Base-by-base conservation (phyloP, 441 rosid species). In the Erysimum pusillum region DNA sequence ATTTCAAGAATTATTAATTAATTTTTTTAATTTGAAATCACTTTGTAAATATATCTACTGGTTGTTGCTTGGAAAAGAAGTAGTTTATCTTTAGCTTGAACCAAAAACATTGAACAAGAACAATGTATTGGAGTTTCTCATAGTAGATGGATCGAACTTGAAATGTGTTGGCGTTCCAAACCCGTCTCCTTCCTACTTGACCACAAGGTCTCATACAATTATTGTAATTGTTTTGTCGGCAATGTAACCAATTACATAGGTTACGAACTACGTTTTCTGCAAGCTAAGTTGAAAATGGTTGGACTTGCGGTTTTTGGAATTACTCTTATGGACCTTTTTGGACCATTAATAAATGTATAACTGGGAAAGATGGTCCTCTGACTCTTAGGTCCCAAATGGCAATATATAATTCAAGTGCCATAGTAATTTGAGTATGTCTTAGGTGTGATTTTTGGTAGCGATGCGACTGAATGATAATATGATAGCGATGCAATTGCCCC, bases 371-470 rank as follows among this genome's bases (percentile, higher is more conserved):
- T 59, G 64, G 64, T 35, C 64, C 45, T 59, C 45, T 59, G 14
- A 59, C 28, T 35, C 64, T 36, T 35, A 59, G 64, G 64, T 59
- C 64, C 64, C 64, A 59, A 36, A 59, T 59, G 42, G 14, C 22
- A 34, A 32, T 58, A 9, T 35, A n/a, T 35, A n/a, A 34, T 58
- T 58, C 7, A 58, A n/a, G 42, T 34, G 13, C 2, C 13, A 57
- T 57, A 32, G 20, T 59, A 59, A 59, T 35, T 35, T 32, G 41
- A 58, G 14, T 58, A 35, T 58, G 28, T 58, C 4, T 2, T 25
- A 35, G 25, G n/a, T 57, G 13, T 57, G 3, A 57, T 14, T 32
- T 56, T 57, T 32, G 41, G 36, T 31, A 31, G 20, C 12, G 31
- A 35, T 34, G 11, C 17, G 6, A 57, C 11, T 57, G 39, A 48